Evolutionary conservation across 768 basidiomycete genomes (phyloP).

Genomic region (Termitomyces sp.): DNA sequence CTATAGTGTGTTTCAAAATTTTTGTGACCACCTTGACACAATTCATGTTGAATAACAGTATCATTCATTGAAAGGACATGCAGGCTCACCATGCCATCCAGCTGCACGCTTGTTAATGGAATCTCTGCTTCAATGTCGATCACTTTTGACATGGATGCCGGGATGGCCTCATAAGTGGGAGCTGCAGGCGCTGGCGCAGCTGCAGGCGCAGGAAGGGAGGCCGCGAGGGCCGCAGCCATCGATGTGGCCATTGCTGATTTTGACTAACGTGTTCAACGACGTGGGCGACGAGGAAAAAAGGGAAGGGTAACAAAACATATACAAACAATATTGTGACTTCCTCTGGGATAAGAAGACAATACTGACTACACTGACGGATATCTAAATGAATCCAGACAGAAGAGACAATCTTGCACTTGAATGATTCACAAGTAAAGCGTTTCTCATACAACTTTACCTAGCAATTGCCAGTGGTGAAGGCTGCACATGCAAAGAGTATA

Average conservation of each 20-base stretch:
- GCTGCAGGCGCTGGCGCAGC: slow-evolving; percentile 55
- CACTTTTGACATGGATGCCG: slow-evolving; percentile 86
- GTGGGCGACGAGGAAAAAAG: slow-evolving; percentile 11
- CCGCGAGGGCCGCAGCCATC: slow-evolving; percentile 91
- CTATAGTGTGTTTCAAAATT: slow-evolving; percentile 89
- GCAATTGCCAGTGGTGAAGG: neutral
- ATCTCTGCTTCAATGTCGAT: slow-evolving; percentile 93
- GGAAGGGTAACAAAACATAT: slow-evolving; percentile 23
- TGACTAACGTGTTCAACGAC: neutral
- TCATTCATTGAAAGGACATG: neutral
- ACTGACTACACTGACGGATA: neutral
- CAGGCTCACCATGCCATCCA: slow-evolving; percentile 79
- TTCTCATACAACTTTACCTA: neutral
- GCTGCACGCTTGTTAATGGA: slow-evolving; percentile 69
- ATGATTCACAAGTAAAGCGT: neutral
- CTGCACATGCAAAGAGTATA: neutral
- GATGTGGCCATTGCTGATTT: slow-evolving; percentile 58
- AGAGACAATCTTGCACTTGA: neutral
- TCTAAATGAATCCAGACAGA: neutral
- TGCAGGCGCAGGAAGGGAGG: slow-evolving; percentile 66
- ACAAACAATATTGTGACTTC: slow-evolving; percentile 20
- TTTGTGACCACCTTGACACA: slow-evolving; percentile 76
- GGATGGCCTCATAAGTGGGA: slow-evolving; percentile 80
- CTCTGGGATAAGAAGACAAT: too few relatives aligned
- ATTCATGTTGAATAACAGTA: neutral